Percentiles rank a stretch among this genome's conserved stretches.
phyloP scores from a whole-genome alignment of 202 grass and related monocot genomes.

The Sporobolus alterniflorus region DNA sequence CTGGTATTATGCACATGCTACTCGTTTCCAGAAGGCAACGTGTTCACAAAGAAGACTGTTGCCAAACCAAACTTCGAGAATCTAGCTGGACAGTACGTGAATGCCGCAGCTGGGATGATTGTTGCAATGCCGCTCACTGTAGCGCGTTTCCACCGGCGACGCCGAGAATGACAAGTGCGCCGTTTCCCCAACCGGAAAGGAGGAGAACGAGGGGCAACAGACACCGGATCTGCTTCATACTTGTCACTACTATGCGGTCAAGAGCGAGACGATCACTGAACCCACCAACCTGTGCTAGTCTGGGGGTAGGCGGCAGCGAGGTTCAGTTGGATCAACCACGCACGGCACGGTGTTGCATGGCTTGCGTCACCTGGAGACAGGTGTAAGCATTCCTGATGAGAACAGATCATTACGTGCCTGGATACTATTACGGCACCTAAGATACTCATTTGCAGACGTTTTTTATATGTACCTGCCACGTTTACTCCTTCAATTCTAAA shows the following conservation, averaged over 20 bases:
- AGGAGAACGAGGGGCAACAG: background rate
- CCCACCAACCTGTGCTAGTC: constrained; percentile 23
- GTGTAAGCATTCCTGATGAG: background rate
- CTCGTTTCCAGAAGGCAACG: background rate
- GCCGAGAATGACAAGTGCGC: background rate
- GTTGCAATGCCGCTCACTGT: background rate
- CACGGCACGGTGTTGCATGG: background rate
- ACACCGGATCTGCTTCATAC: constrained; percentile 3
- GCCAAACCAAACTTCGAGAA: background rate
- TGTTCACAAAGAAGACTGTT: background rate
- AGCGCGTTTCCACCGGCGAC: background rate
- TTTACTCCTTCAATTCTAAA: background rate
- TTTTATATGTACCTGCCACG: background rate
- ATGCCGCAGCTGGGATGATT: too few species aligned
- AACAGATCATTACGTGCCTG: background rate
- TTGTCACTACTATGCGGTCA: background rate
- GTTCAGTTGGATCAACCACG: constrained; percentile 18
- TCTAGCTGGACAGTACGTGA: background rate
- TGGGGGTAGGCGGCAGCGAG: background rate
- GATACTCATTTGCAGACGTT: background rate
- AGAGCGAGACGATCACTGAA: background rate
- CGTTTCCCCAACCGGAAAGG: background rate
- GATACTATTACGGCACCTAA: background rate
- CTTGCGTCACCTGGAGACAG: constrained; percentile 12
- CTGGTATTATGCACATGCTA: too few species aligned